A percentile compares a stretch with the other conserved stretches of the same genome.
Evolutionary conservation across 2,329 filamentous ascomycete species (phyloP).

Genomic region (Fragosphaeria purpurea): DNA sequence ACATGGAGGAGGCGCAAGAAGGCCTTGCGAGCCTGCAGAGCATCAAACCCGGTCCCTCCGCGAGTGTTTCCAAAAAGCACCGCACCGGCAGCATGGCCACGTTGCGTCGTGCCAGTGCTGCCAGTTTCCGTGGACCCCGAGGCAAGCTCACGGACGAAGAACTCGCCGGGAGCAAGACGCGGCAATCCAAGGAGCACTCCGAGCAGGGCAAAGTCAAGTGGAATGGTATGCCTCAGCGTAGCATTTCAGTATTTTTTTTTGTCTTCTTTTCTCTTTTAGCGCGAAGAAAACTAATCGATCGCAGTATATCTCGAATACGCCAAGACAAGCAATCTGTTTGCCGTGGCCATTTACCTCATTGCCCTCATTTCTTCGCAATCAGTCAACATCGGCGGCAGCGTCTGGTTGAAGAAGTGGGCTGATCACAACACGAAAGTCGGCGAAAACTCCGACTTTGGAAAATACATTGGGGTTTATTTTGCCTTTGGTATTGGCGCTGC

Average conservation of each 20-base stretch:
- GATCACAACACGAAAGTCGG: slow-evolving; percentile 62
- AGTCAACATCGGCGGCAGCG: slow-evolving; percentile 69
- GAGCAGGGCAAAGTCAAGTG: slow-evolving; percentile 98
- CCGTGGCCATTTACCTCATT: slow-evolving; percentile 69
- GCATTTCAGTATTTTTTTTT: no score
- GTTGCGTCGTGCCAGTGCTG: slow-evolving; percentile 79
- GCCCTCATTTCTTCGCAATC: slow-evolving; percentile 73
- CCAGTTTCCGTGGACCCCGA: slow-evolving; percentile 76
- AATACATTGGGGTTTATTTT: slow-evolving; percentile 93
- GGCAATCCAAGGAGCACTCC: slow-evolving; percentile 75
- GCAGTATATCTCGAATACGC: slow-evolving; percentile 85
- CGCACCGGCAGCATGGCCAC: slow-evolving; percentile 65
- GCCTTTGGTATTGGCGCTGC: slow-evolving; percentile 84
- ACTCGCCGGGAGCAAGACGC: slow-evolving; percentile 63
- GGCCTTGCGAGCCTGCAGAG: slow-evolving; percentile 64
- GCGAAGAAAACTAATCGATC: not conserved
- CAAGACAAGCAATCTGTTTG: slow-evolving; percentile 80
- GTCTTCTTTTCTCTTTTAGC: no score
- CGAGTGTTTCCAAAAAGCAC: slow-evolving; percentile 32
- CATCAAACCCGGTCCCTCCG: slow-evolving; percentile 46
- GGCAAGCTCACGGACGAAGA: slow-evolving; percentile 82
- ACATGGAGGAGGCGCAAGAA: slow-evolving; percentile 71
- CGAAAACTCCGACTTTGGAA: slow-evolving; percentile 66
- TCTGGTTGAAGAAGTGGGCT: slow-evolving; percentile 93
- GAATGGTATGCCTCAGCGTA: slow-evolving; percentile 36